Conservation (phyloP, 2,329 filamentous ascomycete species). For the Cercospora janseana region DNA sequence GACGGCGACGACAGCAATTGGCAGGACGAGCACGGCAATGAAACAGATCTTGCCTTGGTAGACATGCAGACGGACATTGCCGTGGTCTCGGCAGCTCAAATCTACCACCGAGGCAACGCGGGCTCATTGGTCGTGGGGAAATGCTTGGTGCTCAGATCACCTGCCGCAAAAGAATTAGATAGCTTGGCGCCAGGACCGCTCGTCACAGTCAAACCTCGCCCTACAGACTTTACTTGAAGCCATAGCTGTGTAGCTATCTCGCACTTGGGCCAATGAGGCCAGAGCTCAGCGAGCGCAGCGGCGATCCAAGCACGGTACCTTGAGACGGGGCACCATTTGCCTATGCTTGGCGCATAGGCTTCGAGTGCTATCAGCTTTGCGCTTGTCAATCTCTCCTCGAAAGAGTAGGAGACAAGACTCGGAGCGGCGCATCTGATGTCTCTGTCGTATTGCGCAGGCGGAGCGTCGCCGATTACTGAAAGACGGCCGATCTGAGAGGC, state of each 20-base stretch:
- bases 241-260: not conserved
- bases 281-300: not conserved
- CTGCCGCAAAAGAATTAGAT: constrained; percentile 11
- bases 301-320: not conserved
- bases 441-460: not conserved
- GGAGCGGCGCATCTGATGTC: not conserved
- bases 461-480: constrained; percentile 4
- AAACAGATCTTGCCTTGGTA: no score
- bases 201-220: constrained; percentile 1
- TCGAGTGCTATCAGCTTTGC: constrained; percentile 7
- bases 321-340: not conserved
- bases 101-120: constrained; percentile 6
- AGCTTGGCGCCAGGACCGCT: constrained; percentile 9
- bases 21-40: no score
- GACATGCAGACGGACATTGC: no score
- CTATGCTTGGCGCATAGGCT: constrained; percentile 17
- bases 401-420: constrained; percentile 17
- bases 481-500: not conserved
- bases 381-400: constrained; percentile 12
- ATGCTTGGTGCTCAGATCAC: constrained; percentile 13
- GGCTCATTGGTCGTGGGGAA: constrained; percentile 9
- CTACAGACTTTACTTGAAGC: constrained; percentile 5
- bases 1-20: no score
- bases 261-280: constrained; percentile 2
- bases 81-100: constrained; percentile 4